phyloP scores from a whole-genome alignment of 2,329 filamentous ascomycete species.

The Scytalidium sp. region DNA sequence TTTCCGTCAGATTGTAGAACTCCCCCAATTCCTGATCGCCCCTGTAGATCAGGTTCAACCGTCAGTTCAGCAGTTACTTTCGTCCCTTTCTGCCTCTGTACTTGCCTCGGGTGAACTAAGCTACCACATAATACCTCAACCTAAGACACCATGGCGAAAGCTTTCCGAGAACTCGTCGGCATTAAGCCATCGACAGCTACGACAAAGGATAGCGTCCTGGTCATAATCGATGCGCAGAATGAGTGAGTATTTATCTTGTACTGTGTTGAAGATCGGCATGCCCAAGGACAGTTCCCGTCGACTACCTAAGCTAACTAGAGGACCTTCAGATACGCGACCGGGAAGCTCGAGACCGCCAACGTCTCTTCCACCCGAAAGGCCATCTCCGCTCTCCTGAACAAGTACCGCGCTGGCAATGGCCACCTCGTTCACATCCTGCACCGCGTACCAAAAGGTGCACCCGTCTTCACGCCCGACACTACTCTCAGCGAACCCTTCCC shows the following conservation, averaged over 20 bases:
- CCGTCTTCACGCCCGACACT: conserved; percentile 63
- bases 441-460: conserved; percentile 56
- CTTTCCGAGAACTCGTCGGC: conserved; percentile 40
- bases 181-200: conserved; percentile 53
- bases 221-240: conserved; percentile 71
- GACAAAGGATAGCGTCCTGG: conserved; percentile 53
- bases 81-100: too few relatives aligned
- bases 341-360: conserved; percentile 53
- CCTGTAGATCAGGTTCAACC: too few relatives aligned
- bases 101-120: too few relatives aligned
- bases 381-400: conserved; percentile 54
- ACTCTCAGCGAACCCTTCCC: conserved; percentile 57
- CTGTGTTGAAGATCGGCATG: too few relatives aligned
- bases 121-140: too few relatives aligned
- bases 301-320: conserved; percentile 50
- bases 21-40: too few relatives aligned
- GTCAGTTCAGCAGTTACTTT: too few relatives aligned
- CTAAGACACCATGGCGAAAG: conserved; percentile 16
- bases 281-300: conserved; percentile 41
- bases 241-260: conserved; percentile 46
- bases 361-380: conserved; percentile 50
- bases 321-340: conserved; percentile 47
- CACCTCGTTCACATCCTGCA: conserved; percentile 61
- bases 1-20: too few relatives aligned
- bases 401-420: conserved; percentile 53